phyloP scores from a whole-genome alignment of 805 yeast species.

The Metschnikowia rubicola region DNA sequence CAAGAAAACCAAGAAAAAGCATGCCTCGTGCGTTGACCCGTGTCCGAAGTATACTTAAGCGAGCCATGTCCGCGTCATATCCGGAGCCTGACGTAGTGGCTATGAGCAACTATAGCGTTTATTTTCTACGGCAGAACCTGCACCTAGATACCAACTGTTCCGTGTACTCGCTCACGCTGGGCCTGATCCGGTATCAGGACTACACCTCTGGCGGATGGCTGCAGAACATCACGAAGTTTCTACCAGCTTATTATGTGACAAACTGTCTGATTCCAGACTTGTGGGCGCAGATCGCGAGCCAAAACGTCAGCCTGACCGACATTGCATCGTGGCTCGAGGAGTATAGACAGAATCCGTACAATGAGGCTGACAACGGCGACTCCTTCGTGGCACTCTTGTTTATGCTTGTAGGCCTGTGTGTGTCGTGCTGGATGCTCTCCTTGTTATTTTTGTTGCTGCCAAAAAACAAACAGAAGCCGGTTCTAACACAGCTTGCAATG shows the following conservation, averaged over 20 bases:
- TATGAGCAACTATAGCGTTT: conserved; percentile 19
- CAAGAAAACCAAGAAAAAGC: conserved; percentile 9
- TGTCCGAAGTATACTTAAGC: neutral
- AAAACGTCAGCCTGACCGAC: conserved; percentile 8
- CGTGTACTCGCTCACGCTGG: conserved; percentile 36
- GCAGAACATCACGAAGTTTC: conserved; percentile 16
- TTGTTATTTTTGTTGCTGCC: conserved; percentile 52
- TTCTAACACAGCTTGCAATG: conserved; percentile 55
- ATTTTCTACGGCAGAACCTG: conserved; percentile 16
- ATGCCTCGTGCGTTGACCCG: neutral
- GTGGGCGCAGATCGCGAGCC: conserved; percentile 31
- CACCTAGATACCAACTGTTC: conserved; percentile 39
- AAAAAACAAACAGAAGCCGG: conserved; percentile 50
- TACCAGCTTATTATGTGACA: conserved; percentile 46
- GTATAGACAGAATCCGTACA: conserved; percentile 22
- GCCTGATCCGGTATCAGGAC: conserved; percentile 24
- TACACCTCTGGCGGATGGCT: conserved; percentile 16
- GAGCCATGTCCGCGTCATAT: neutral
- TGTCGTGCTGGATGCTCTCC: conserved; percentile 69
- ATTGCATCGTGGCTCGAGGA: conserved; percentile 13
- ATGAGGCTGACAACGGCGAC: conserved; percentile 36
- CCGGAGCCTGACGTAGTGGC: conserved; percentile 1
- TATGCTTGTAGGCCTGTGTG: conserved; percentile 52
- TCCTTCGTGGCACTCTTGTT: conserved; percentile 46
- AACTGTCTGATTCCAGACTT: conserved; percentile 37